Percentiles rank a stretch among this genome's conserved stretches.
phyloP scores from a whole-genome alignment of 2,329 filamentous ascomycete genomes.

The Aspergillus transmontanensis region DNA sequence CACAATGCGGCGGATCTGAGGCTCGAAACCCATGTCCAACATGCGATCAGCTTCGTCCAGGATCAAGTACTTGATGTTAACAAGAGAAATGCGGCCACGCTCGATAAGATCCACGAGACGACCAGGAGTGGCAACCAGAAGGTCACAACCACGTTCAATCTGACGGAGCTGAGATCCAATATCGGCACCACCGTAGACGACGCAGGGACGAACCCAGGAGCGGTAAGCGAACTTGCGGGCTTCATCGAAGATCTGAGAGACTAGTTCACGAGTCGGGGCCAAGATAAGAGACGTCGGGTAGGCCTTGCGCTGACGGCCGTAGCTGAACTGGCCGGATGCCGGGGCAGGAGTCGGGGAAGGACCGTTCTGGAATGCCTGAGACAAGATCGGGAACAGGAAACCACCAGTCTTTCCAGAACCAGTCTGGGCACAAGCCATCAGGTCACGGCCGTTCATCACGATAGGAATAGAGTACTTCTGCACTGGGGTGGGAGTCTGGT shows the following conservation, averaged over 20 bases:
- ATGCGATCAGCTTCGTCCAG: constrained; percentile 99
- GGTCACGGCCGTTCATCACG: constrained; percentile 94
- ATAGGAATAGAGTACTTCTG: constrained; percentile 99
- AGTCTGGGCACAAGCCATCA: constrained; percentile 99
- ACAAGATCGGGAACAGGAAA: constrained; percentile 98
- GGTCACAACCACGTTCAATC: constrained; percentile 96
- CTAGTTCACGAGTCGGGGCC: constrained; percentile 95
- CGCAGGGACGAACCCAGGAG: constrained; percentile 97
- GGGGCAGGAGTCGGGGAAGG: constrained; percentile 69
- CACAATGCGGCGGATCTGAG: constrained; percentile 97
- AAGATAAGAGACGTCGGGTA: constrained; percentile 95
- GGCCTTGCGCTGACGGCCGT: constrained; percentile 93
- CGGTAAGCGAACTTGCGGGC: constrained; percentile 97
- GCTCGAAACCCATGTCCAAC: constrained; percentile 99
- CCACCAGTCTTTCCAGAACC: constrained; percentile 99
- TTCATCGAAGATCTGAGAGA: constrained; percentile 98
- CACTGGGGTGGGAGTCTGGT: constrained; percentile 94
- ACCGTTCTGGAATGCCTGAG: constrained; percentile 91
- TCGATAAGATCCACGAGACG: constrained; percentile 98
- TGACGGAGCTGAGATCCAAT: constrained; percentile 97
- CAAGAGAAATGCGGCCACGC: constrained; percentile 94
- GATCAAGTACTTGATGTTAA: constrained; percentile 99
- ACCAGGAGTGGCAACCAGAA: constrained; percentile 94
- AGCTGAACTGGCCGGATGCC: constrained; percentile 65
- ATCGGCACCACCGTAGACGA: constrained; percentile 98